phyloP scores from a whole-genome alignment of 2,329 filamentous ascomycete genomes.

The Arthrobotrys conoides region DNA sequence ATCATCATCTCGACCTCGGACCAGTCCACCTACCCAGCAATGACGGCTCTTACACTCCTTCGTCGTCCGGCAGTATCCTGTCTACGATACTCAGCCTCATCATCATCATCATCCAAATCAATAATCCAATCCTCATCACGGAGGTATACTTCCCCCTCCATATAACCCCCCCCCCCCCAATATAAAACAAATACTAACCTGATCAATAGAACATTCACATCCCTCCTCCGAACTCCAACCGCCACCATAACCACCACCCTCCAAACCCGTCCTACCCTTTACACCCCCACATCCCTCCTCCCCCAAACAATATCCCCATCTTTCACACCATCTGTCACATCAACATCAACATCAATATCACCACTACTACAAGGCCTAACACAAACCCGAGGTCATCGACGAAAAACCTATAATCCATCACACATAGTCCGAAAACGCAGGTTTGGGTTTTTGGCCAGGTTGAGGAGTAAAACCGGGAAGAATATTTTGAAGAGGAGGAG shows the following conservation, averaged over 20 bases:
- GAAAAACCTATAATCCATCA: slow-evolving; percentile 59
- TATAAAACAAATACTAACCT: neutral
- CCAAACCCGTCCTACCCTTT: slow-evolving; percentile 10
- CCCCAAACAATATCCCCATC: slow-evolving; percentile 1
- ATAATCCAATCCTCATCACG: too few species aligned
- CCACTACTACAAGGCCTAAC: neutral
- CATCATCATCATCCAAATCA: slow-evolving; percentile 19
- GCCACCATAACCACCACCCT: neutral
- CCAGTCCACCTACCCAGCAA: neutral
- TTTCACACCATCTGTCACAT: neutral
- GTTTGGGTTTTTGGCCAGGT: slow-evolving; percentile 73
- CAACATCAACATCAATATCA: neutral
- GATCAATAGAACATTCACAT: slow-evolving; percentile 48
- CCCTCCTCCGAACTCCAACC: slow-evolving; percentile 41
- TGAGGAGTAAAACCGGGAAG: slow-evolving; percentile 71
- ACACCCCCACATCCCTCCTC: slow-evolving; percentile 8
- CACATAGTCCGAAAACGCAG: slow-evolving; percentile 72
- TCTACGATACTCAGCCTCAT: slow-evolving; percentile 21
- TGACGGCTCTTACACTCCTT: slow-evolving; percentile 29
- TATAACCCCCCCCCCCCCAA: neutral
- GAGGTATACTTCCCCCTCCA: slow-evolving; percentile 11
- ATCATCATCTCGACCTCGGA: neutral
- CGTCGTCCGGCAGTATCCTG: slow-evolving; percentile 45
- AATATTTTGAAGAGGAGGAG: slow-evolving; percentile 72
- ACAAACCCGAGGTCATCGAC: slow-evolving; percentile 43